These are phyloP conservation scores for Fraxinus baroniana DNA, from an alignment of 305 asterid genomes.

Conservation along the genomic window DNA sequence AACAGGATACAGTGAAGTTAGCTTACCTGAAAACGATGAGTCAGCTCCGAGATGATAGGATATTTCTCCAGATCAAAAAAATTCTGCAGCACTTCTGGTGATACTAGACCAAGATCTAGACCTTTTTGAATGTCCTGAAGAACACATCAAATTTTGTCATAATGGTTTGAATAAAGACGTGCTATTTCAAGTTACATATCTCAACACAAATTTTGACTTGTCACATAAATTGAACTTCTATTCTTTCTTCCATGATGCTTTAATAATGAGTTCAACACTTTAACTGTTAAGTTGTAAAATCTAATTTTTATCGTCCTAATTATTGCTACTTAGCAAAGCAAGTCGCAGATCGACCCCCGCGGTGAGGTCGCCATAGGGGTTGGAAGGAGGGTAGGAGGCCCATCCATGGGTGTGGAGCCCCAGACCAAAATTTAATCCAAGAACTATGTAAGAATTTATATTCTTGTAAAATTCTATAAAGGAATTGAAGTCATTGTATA, in stretches of 20 bases:
- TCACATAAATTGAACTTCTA: not conserved
- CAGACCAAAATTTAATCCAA: not conserved
- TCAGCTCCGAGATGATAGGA: conserved; percentile 71
- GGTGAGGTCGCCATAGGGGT: no score
- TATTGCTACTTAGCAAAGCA: no score
- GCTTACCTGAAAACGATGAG: conserved; percentile 75
- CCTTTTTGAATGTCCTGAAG: conserved; percentile 90
- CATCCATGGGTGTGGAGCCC: not conserved
- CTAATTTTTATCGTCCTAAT: not conserved
- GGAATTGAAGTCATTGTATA: not conserved
- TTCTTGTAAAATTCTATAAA: not conserved
- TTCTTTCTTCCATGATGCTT: not conserved
- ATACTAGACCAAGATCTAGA: conserved; percentile 90
- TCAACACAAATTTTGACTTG: not conserved
- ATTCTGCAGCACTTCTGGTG: conserved; percentile 91
- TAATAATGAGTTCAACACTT: not conserved
- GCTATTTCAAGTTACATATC: conserved; percentile 3
- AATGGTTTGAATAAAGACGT: conserved; percentile 20
- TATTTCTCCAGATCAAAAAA: conserved; percentile 83
- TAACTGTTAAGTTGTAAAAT: not conserved
- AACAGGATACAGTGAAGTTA: conserved; percentile 13
- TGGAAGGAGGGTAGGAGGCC: no score
- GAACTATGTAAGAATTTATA: no score
- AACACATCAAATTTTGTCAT: conserved; percentile 17
- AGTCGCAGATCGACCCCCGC: no score